Percentiles rank a stretch among this genome's conserved stretches.
Evolutionary conservation across 169 alveolate genomes (phyloP).

Genomic region (Babesia bigemina): DNA sequence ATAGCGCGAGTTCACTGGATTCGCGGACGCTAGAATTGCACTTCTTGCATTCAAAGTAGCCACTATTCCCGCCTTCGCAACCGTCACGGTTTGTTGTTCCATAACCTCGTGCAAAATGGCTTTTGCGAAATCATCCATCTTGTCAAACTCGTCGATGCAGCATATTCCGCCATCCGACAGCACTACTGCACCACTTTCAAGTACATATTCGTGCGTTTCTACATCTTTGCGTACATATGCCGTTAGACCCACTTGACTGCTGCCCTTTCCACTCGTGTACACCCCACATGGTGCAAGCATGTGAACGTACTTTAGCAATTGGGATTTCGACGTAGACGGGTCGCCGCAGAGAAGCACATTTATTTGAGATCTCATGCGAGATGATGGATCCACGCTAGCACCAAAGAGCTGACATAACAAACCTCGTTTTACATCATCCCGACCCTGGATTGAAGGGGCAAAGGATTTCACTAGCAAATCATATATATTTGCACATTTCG

Average conservation of each 20-base stretch:
- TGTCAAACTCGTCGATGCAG: constrained; percentile 99
- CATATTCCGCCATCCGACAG: constrained; percentile 98
- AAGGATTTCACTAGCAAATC: constrained; percentile 91
- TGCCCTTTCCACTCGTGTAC: constrained; percentile 95
- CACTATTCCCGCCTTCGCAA: constrained; percentile 98
- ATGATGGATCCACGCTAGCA: constrained; percentile 85
- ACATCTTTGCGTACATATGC: constrained; percentile 97
- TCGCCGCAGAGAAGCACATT: constrained; percentile 98
- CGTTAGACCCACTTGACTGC: constrained; percentile 98
- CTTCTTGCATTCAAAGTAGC: constrained; percentile 93
- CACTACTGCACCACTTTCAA: constrained; percentile 99
- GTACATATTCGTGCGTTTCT: constrained; percentile 93
- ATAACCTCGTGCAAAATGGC: constrained; percentile 97
- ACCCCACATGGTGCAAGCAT: constrained; percentile 95
- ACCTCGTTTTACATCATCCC: constrained; percentile 93
- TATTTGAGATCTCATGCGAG: constrained; percentile 91
- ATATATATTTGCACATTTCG: constrained; percentile 89
- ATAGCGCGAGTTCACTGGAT: constrained; percentile 95
- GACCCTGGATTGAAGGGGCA: constrained; percentile 98
- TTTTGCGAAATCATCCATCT: constrained; percentile 98
- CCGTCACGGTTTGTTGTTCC: constrained; percentile 99
- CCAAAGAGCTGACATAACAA: constrained; percentile 96
- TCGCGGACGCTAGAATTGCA: constrained; percentile 98
- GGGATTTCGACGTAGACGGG: constrained; percentile 99
- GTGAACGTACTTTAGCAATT: constrained; percentile 94